Evolutionary conservation across 192 early-diverging fungal species (phyloP).

Genomic region (Cetraspora pellucida): DNA sequence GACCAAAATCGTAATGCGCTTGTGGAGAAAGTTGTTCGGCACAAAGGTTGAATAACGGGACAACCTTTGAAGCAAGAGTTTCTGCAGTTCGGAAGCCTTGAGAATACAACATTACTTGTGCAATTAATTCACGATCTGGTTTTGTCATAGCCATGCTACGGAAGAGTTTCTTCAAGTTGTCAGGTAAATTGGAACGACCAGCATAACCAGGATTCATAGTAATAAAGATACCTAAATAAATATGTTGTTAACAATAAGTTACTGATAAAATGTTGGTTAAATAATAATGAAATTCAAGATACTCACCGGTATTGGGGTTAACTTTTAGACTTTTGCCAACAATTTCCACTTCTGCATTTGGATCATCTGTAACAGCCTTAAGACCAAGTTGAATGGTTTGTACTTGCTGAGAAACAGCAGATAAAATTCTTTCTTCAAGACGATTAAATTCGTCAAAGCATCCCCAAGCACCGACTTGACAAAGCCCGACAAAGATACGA

Average conservation of each 20-base stretch:
- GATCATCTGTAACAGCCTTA: constrained; percentile 58
- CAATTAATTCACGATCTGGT: constrained; percentile 96
- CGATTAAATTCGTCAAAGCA: constrained; percentile 99
- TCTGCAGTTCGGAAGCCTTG: constrained; percentile 99
- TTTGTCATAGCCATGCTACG: constrained; percentile 98
- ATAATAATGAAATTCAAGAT: neutral
- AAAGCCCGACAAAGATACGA: constrained; percentile 98
- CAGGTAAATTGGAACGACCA: constrained; percentile 96
- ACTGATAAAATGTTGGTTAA: neutral
- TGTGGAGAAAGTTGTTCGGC: constrained; percentile 92
- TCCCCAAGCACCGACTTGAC: constrained; percentile 99
- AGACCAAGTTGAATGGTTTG: constrained; percentile 98
- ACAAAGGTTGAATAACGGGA: constrained; percentile 96
- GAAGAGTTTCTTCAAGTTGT: constrained; percentile 99
- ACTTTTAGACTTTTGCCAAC: constrained; percentile 86
- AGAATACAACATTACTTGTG: constrained; percentile 99
- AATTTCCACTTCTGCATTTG: constrained; percentile 86
- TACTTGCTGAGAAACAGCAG: constrained; percentile 99
- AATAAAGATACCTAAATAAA: constrained; percentile 81
- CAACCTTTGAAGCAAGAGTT: constrained; percentile 89
- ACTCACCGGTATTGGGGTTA: constrained; percentile 71
- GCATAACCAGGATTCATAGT: constrained; percentile 99
- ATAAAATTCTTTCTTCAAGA: constrained; percentile 95
- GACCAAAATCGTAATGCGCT: constrained; percentile 99
- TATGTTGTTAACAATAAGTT: too few relatives aligned